These are phyloP conservation scores for Amoeboradix gromovi DNA, from an alignment of 371 early-diverging fungal species.

Conservation along the genomic window DNA sequence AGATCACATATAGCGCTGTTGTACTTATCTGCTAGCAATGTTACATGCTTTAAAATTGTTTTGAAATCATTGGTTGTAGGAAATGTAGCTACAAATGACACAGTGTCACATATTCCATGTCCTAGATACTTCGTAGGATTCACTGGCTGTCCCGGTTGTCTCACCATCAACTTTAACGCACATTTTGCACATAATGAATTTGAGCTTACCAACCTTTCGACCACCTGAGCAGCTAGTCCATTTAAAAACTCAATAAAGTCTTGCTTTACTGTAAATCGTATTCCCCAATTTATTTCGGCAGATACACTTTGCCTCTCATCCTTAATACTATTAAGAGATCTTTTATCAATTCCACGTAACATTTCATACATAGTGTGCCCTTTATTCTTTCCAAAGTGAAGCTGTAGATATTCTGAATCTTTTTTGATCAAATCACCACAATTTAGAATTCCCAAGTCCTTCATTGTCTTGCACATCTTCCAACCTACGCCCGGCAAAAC, in stretches of 20 bases:
- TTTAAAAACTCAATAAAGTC: conserved; percentile 23
- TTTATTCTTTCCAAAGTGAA: conserved; percentile 33
- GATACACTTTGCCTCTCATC: conserved; percentile 42
- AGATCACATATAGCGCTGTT: background rate
- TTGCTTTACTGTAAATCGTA: conserved; percentile 34
- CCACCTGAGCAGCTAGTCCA: conserved; percentile 11
- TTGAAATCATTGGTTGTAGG: background rate
- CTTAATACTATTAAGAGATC: conserved; percentile 19
- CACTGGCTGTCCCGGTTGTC: background rate
- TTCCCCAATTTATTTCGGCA: conserved; percentile 38
- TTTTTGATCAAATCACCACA: conserved; percentile 22
- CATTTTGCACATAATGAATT: background rate
- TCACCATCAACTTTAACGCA: background rate
- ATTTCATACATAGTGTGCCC: conserved; percentile 26
- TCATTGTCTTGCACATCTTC: background rate
- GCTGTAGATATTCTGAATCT: conserved; percentile 15
- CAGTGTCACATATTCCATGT: background rate
- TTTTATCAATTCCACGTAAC: conserved; percentile 37
- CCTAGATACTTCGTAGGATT: background rate
- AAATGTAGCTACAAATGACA: background rate
- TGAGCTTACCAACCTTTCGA: background rate
- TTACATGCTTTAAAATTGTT: background rate
- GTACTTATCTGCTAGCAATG: background rate
- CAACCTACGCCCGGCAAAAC: conserved; percentile 19
- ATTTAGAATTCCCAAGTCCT: conserved; percentile 9